Base-by-base conservation (phyloP, 176 grass and related monocot species). In the Eragrostis curvula region DNA sequence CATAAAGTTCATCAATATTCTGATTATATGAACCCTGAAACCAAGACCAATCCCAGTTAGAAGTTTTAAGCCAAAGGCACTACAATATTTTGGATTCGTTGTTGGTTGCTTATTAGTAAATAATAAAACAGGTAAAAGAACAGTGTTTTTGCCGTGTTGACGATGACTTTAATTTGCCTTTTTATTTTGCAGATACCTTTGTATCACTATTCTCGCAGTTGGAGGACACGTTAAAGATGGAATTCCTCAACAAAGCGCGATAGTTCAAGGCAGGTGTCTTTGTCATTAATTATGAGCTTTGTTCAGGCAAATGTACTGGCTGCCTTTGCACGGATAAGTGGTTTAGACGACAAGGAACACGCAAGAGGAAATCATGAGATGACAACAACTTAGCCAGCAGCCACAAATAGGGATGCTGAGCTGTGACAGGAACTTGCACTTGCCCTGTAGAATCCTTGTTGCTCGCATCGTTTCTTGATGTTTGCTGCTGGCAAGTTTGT, bases 101-200 rank as follows among this genome's bases (percentile, higher is more conserved):
- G 6, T 70, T 8, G 58, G 27, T 50, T 21, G 8, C 10, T 74
- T 49, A 23, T 7, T 7, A 7, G 29, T 44, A 36, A 61, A 9
- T 59, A 23, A 66, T 59, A 23, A 66, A 3, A 12, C 10, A 73
- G 45, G 30, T 28, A 15, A 59, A 40, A 16, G 0, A 61, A 5
- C 12, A n/a, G 27, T 32, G 49, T 23, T 63, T 71, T 62, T 79
- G 44, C 23, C 11, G 8, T 20, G 13, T 14, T 55, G 13, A 53
- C 30, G 10, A 36, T 43, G 49, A 53, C 56, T n/a, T 47, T 14
- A 16, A 24, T 80, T 42, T 39, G 61, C 40, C 49, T 4, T 81
- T 55, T 56, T 74, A 36, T 13, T 79, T 58, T 75, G 60, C 90
- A 97, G 95, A 86, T 79, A 80, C 81, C 12, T 94, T 94, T 81